Percentiles rank a stretch among this genome's conserved stretches.
Evolutionary conservation across 176 grass and related monocot genomes (phyloP).

Genomic region (Aegilops bicornis): DNA sequence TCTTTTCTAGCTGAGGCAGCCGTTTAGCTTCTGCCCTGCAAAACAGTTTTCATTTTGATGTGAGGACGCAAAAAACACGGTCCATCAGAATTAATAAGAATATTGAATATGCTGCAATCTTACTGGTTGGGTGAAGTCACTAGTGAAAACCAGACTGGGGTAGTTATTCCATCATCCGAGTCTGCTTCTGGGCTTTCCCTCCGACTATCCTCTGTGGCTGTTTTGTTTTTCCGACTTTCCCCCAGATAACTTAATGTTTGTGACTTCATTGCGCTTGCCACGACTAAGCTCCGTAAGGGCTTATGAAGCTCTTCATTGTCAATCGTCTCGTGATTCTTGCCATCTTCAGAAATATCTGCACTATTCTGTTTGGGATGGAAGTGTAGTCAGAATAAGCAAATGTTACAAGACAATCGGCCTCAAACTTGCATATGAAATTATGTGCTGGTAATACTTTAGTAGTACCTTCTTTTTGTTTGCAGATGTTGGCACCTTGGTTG

Average conservation of each 20-base stretch:
- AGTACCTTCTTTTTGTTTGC: constrained; percentile 68
- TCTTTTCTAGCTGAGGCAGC: constrained; percentile 66
- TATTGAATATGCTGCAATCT: constrained; percentile 22
- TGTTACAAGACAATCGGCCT: constrained; percentile 13
- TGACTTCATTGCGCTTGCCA: constrained; percentile 50
- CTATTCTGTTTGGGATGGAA: constrained; percentile 57
- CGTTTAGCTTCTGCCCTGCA: constrained; percentile 62
- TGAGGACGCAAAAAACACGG: neutral
- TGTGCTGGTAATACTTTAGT: constrained; percentile 11
- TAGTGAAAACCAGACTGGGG: constrained; percentile 81
- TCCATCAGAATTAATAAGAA: constrained; percentile 6
- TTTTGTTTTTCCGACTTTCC: constrained; percentile 20
- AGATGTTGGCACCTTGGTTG: constrained; percentile 34
- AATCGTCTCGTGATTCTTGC: constrained; percentile 38
- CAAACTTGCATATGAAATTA: constrained; percentile 22
- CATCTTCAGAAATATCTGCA: constrained; percentile 49
- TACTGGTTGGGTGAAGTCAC: constrained; percentile 68
- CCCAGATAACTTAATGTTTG: neutral
- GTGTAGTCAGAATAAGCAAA: constrained; percentile 30
- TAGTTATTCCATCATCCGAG: constrained; percentile 38
- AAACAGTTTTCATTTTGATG: constrained; percentile 39
- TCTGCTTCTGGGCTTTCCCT: constrained; percentile 33
- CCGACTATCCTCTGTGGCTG: constrained; percentile 20
- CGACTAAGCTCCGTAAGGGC: constrained; percentile 52
- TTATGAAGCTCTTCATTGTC: constrained; percentile 65